A percentile compares a stretch with the other conserved stretches of the same genome.
Evolutionary conservation across 1,139 yeast genomes (phyloP).

Genomic region (Yamadazyma taylorii): DNA sequence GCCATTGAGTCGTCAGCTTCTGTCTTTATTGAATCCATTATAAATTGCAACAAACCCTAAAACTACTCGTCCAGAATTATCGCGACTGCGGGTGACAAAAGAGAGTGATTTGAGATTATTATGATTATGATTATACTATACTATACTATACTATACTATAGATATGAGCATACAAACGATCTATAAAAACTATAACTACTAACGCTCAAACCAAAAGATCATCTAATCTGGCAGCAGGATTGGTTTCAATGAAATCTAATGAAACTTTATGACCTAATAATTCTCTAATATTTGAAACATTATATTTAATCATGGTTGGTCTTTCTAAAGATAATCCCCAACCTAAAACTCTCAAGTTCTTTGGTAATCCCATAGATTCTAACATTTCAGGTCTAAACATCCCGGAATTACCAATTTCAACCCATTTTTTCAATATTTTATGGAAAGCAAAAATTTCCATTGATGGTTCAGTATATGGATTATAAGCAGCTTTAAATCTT

Average conservation of each 20-base stretch:
- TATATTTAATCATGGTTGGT: constrained; percentile 99
- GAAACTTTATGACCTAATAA: constrained; percentile 92
- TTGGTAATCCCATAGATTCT: constrained; percentile 96
- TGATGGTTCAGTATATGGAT: constrained; percentile 98
- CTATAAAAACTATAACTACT: constrained; percentile 1
- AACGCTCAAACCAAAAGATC: constrained; percentile 44
- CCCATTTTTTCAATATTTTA: constrained; percentile 94
- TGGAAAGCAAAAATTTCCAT: constrained; percentile 98
- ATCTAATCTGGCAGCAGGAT: constrained; percentile 97
- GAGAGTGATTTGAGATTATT: too few relatives aligned
- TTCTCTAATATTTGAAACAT: constrained; percentile 92
- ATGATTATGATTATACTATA: too few relatives aligned
- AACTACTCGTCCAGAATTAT: too few relatives aligned
- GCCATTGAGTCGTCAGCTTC: neutral
- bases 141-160: constrained; percentile 1
- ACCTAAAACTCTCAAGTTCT: constrained; percentile 90
- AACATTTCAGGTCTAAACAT: constrained; percentile 99
- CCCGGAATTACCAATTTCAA: constrained; percentile 98
- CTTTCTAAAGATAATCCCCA: constrained; percentile 98
- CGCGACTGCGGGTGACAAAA: too few relatives aligned
- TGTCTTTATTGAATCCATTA: constrained; percentile 1
- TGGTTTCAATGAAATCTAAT: constrained; percentile 88
- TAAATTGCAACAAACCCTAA: neutral
- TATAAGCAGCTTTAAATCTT: constrained; percentile 97
- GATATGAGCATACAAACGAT: neutral